Conservation (phyloP, 2,329 filamentous ascomycete species). For the Pyrenophora teres region DNA sequence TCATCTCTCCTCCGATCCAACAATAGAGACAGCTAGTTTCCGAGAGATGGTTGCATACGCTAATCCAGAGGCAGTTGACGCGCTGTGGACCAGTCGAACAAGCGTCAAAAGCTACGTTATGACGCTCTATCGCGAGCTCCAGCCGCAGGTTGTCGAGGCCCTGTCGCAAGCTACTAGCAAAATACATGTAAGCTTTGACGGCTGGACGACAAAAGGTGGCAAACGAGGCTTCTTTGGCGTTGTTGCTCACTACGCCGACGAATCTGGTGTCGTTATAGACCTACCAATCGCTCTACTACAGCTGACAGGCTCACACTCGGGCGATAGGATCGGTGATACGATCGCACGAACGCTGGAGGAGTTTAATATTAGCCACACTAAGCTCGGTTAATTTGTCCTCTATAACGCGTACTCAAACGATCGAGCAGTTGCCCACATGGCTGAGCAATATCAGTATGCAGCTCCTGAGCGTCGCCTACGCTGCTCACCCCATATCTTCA, state of each 20-base stretch:
- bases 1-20: no score
- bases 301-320: conserved; percentile 3
- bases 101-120: background rate
- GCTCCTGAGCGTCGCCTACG: background rate
- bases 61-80: background rate
- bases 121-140: no score
- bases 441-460: background rate
- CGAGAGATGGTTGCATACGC: background rate
- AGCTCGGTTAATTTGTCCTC: background rate
- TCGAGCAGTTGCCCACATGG: background rate
- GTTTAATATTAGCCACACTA: background rate
- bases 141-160: background rate
- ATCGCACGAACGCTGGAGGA: background rate
- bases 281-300: conserved; percentile 12
- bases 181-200: background rate
- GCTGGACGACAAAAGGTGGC: conserved; percentile 8
- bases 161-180: background rate
- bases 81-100: background rate
- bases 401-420: background rate
- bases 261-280: background rate
- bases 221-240: conserved; percentile 5
- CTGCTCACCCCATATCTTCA: background rate
- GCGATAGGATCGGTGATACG: conserved; percentile 3
- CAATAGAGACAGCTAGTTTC: conserved; percentile 1
- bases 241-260: conserved; percentile 6